Evolutionary conservation across 2,329 filamentous ascomycete species (phyloP).

Genomic region (Cryphonectria naterciae): DNA sequence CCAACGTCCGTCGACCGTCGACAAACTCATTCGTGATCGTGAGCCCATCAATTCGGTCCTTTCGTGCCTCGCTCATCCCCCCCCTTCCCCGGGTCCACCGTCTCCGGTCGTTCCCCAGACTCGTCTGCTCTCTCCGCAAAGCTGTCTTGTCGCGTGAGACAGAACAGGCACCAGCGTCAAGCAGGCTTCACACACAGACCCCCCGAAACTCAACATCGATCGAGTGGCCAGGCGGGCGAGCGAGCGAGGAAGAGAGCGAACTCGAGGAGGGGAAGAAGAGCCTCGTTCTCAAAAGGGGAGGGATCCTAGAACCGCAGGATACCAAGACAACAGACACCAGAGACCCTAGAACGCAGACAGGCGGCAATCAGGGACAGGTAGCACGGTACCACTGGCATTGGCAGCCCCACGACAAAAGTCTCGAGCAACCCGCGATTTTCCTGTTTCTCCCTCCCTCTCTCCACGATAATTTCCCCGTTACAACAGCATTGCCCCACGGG

Average conservation of each 20-base stretch:
- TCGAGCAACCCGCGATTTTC: constrained; percentile 10
- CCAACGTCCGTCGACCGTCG: constrained; percentile 21
- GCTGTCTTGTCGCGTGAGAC: neutral
- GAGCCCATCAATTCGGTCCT: constrained; percentile 27
- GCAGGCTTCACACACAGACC: neutral
- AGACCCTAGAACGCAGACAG: neutral
- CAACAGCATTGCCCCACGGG: constrained; percentile 17
- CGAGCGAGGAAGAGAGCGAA: neutral
- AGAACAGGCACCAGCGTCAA: neutral
- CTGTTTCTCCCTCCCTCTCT: neutral
- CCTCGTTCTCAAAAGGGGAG: neutral
- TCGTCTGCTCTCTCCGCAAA: constrained; percentile 10
- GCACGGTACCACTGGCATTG: neutral
- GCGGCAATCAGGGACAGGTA: neutral
- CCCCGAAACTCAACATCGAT: neutral
- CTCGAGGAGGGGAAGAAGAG: neutral
- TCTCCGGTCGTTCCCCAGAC: constrained; percentile 17
- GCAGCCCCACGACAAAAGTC: neutral
- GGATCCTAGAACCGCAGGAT: neutral
- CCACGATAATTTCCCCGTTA: constrained; percentile 27
- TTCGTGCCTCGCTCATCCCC: neutral
- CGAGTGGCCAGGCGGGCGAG: neutral
- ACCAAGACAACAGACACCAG: neutral
- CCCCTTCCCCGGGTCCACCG: constrained; percentile 18
- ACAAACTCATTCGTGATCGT: constrained; percentile 15